Percentiles rank a stretch among this genome's conserved stretches.
phyloP scores from a whole-genome alignment of 2,329 filamentous ascomycete genomes.

The Bipolaris cookei region DNA sequence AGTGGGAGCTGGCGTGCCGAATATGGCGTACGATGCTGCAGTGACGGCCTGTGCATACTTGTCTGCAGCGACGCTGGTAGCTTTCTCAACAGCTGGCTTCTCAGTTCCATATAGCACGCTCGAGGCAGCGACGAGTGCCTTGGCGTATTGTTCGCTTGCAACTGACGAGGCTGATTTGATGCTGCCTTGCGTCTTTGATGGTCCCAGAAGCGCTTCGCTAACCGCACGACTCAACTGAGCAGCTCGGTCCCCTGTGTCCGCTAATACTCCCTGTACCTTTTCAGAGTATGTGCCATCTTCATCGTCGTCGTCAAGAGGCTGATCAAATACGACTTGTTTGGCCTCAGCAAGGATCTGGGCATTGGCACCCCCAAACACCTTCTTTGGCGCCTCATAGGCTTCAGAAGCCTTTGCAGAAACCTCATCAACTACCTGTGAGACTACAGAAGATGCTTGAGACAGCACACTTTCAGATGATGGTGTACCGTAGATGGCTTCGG shows the following conservation, averaged over 20 bases:
- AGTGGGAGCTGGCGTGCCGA: slow-evolving; percentile 58
- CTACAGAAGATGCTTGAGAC: slow-evolving; percentile 35
- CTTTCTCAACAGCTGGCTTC: slow-evolving; percentile 51
- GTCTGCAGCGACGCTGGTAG: slow-evolving; percentile 59
- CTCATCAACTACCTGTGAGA: slow-evolving; percentile 29
- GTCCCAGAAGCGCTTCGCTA: slow-evolving; percentile 60
- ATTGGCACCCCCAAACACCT: slow-evolving; percentile 62
- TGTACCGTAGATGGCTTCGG: slow-evolving; percentile 33
- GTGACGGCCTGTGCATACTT: slow-evolving; percentile 64
- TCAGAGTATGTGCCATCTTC: slow-evolving; percentile 57
- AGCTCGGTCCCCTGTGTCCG: slow-evolving; percentile 60
- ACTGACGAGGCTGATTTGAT: slow-evolving; percentile 60
- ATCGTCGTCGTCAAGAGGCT: slow-evolving; percentile 57
- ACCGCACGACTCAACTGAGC: slow-evolving; percentile 62
- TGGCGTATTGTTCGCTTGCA: slow-evolving; percentile 63
- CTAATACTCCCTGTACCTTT: slow-evolving; percentile 59
- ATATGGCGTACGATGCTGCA: slow-evolving; percentile 64
- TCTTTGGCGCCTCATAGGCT: slow-evolving; percentile 50
- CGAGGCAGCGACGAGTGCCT: slow-evolving; percentile 63
- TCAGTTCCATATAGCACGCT: slow-evolving; percentile 61
- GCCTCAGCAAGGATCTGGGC: slow-evolving; percentile 58
- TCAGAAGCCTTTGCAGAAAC: slow-evolving; percentile 29
- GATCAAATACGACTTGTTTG: slow-evolving; percentile 56
- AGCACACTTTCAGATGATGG: slow-evolving; percentile 28
- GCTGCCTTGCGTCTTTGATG: slow-evolving; percentile 54